Percentiles rank a stretch among this genome's conserved stretches.
These are phyloP conservation scores for Talaromyces rugulosus DNA, from an alignment of 2,329 filamentous ascomycete genomes.

Conservation along the genomic window DNA sequence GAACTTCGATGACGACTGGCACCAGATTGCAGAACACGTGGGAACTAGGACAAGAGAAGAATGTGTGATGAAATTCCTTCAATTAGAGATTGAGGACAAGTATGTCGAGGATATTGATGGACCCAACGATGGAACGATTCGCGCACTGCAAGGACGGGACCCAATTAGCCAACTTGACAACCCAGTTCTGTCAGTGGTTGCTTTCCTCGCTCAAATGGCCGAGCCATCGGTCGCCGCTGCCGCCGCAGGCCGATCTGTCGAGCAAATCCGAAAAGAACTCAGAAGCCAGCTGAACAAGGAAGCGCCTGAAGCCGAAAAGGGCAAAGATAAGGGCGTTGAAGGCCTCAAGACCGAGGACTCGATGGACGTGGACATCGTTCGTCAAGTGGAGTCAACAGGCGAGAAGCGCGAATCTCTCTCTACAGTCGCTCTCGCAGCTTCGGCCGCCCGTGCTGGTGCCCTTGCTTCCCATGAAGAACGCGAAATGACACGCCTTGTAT, in stretches of 20 bases:
- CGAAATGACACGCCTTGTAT: constrained; percentile 90
- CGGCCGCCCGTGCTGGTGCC: constrained; percentile 79
- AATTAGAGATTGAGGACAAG: constrained; percentile 95
- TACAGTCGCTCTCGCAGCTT: constrained; percentile 77
- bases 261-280: constrained; percentile 76
- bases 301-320: constrained; percentile 39
- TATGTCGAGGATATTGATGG: constrained; percentile 76
- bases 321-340: constrained; percentile 44
- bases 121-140: constrained; percentile 60
- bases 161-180: constrained; percentile 93
- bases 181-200: constrained; percentile 92
- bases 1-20: constrained; percentile 93
- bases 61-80: constrained; percentile 93
- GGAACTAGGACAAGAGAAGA: constrained; percentile 89
- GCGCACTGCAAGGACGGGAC: constrained; percentile 70
- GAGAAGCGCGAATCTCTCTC: constrained; percentile 48
- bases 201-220: constrained; percentile 85
- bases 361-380: constrained; percentile 53
- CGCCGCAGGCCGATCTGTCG: constrained; percentile 81
- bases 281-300: constrained; percentile 71
- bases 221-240: constrained; percentile 88
- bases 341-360: constrained; percentile 51
- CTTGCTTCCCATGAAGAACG: constrained; percentile 95
- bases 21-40: constrained; percentile 85
- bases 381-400: constrained; percentile 32